Evolutionary conservation across 148 eudicot genomes (phyloP), one percentile per base, ranked within the genome.

Genomic region (Persicaria maculosa): DNA sequence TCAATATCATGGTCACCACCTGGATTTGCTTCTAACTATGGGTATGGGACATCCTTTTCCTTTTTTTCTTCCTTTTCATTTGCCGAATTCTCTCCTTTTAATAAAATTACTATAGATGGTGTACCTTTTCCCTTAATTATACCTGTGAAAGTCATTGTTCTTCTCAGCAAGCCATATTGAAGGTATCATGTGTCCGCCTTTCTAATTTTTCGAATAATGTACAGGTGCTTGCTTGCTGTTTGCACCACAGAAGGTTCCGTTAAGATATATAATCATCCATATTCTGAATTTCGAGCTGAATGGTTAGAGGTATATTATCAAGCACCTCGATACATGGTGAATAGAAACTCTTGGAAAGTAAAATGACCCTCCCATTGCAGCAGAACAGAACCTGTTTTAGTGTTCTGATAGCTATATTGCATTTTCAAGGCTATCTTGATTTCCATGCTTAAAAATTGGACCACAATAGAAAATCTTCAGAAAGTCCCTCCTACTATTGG

Each of bases 141-240:
- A 31, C 40, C 40, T 31, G 40, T 31, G 40, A 31, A 31, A 31
- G 40, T 31, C 40, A 31, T 31, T 31, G 40, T 31, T 31, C 40
- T 31, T 31, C 36, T 31, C 40, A 31, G 40, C 40, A 31, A 31
- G 40, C 70, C 46, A 43, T 17, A 14, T 54, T 14, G 16, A 36
- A 71, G 61, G 14, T 15, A 50, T 19, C 15, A 54, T 58, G 31
- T 15, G 12, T 14, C 46, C 40, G 25, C 9, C 36, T 47, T 16
- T 47, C 50, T 36, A 22, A 44, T 59, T 17, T 74, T 19, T 47
- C n/a, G 10, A 71, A 74, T 59, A 44, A 17, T 31, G 44, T 77
- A 22, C 81, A 92, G 98, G 80, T 90, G 96, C 80, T 84, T 95
- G 87, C 97, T 95, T 79, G 89, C 92, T 85, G 93, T 95, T 78